A percentile compares a stretch with the other conserved stretches of the same genome.
Evolutionary conservation across 2,329 filamentous ascomycete genomes (phyloP).

Genomic region (Aspergillus sp.): DNA sequence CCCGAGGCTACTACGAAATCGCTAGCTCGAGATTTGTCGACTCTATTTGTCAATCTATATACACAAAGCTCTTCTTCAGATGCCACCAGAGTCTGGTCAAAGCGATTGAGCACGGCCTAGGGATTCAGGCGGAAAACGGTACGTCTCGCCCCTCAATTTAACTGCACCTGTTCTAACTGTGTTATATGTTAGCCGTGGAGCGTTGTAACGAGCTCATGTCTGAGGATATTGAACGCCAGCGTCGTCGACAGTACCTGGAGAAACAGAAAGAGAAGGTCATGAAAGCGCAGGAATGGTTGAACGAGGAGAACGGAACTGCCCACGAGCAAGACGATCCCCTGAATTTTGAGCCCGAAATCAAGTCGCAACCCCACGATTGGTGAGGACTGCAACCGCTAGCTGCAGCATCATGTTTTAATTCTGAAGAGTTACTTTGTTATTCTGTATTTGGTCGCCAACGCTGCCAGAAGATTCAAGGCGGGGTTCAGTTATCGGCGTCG

Average conservation of each 20-base stretch:
- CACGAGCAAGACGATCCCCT: conserved; percentile 10
- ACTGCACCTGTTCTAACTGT: not conserved
- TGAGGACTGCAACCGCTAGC: not conserved
- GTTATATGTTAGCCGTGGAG: conserved; percentile 27
- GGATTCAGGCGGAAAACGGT: conserved; percentile 34
- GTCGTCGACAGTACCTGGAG: conserved; percentile 27
- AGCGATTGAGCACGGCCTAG: conserved; percentile 29
- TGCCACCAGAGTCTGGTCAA: conserved; percentile 34
- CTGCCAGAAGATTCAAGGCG: conserved; percentile 11
- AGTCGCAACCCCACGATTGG: conserved; percentile 12
- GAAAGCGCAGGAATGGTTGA: conserved; percentile 35
- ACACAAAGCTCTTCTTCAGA: conserved; percentile 36
- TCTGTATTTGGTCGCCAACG: not conserved
- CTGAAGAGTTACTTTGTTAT: not conserved
- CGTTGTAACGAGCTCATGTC: conserved; percentile 39
- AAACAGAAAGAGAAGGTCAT: conserved; percentile 35
- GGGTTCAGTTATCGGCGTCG: conserved; percentile 16
- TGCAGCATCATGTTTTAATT: not conserved
- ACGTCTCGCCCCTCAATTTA: conserved; percentile 7
- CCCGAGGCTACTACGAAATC: conserved; percentile 41
- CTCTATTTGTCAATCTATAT: conserved; percentile 37
- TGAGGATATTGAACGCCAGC: conserved; percentile 36
- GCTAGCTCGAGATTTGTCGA: conserved; percentile 41
- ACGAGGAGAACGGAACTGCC: conserved; percentile 13
- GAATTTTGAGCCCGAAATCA: conserved; percentile 9